These are phyloP conservation scores for Beauveria bassiana DNA, from an alignment of 2,329 filamentous ascomycete genomes.

Conservation along the genomic window DNA sequence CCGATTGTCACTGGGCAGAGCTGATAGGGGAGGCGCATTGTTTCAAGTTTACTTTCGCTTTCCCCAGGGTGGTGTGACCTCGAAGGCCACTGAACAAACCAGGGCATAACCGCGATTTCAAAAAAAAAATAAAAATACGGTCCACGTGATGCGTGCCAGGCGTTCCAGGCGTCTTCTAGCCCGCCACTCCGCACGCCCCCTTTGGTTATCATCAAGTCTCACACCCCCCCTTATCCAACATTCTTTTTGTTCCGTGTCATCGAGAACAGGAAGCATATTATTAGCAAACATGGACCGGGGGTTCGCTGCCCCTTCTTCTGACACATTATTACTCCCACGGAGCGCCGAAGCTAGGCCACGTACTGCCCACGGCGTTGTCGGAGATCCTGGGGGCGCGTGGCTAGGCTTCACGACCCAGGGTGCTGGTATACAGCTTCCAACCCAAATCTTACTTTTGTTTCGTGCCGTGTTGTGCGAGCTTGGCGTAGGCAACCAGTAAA, in stretches of 20 bases:
- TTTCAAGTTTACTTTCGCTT: too few species aligned
- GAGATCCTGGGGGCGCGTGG: neutral
- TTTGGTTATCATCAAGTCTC: neutral
- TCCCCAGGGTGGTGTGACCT: neutral
- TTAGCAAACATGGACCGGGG: neutral
- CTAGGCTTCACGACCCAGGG: neutral
- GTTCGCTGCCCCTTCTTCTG: neutral
- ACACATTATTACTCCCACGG: slow-evolving; percentile 4
- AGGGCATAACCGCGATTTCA: neutral
- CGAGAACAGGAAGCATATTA: neutral
- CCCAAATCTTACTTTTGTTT: neutral
- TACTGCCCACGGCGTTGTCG: neutral
- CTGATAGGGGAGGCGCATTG: too few species aligned
- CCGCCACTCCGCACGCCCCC: neutral
- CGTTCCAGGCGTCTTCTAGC: slow-evolving; percentile 11
- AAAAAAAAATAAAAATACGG: neutral
- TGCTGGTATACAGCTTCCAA: neutral
- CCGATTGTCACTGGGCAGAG: too few species aligned
- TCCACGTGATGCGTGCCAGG: slow-evolving; percentile 5
- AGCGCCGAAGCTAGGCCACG: neutral
- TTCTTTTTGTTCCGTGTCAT: neutral
- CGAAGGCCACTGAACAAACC: neutral
- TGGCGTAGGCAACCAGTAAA: neutral
- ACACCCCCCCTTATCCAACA: neutral
- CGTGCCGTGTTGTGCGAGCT: too few species aligned